These are phyloP conservation scores for Hypoxylon trugodes DNA, from an alignment of 495 filamentous ascomycete genomes.

Conservation along the genomic window DNA sequence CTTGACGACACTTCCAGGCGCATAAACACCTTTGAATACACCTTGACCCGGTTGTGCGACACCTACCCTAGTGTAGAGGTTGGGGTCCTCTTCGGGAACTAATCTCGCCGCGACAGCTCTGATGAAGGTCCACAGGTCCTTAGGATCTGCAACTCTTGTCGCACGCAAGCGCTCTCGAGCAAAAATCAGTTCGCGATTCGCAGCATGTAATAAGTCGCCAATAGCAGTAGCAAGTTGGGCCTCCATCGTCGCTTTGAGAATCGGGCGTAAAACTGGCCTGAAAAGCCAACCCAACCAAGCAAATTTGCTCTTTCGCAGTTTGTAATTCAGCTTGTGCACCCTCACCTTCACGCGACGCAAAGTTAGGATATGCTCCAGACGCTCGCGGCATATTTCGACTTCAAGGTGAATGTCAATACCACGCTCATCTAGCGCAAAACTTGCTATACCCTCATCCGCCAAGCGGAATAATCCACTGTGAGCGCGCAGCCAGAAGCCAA, in stretches of 20 bases:
- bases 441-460: conserved; percentile 82
- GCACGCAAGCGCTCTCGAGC: conserved; percentile 87
- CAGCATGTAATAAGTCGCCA: conserved; percentile 69
- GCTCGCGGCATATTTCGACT: conserved; percentile 77
- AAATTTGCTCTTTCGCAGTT: conserved; percentile 76
- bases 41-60: conserved; percentile 68
- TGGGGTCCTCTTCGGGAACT: conserved; percentile 72
- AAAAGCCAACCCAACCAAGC: conserved; percentile 80
- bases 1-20: conserved; percentile 87
- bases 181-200: conserved; percentile 86
- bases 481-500: conserved; percentile 77
- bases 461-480: conserved; percentile 74
- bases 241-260: conserved; percentile 82
- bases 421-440: conserved; percentile 81
- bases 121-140: conserved; percentile 80
- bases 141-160: conserved; percentile 80
- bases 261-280: conserved; percentile 82
- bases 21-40: conserved; percentile 83
- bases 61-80: conserved; percentile 75
- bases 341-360: conserved; percentile 77
- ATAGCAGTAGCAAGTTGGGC: conserved; percentile 77
- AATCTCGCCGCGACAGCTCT: conserved; percentile 80
- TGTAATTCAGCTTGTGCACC: conserved; percentile 88
- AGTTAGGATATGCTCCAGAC: conserved; percentile 80
- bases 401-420: conserved; percentile 88